A percentile compares a stretch with the other conserved stretches of the same genome.
Evolutionary conservation across 129 eudicot species (phyloP).

Genomic region (Artemisia tridentata): DNA sequence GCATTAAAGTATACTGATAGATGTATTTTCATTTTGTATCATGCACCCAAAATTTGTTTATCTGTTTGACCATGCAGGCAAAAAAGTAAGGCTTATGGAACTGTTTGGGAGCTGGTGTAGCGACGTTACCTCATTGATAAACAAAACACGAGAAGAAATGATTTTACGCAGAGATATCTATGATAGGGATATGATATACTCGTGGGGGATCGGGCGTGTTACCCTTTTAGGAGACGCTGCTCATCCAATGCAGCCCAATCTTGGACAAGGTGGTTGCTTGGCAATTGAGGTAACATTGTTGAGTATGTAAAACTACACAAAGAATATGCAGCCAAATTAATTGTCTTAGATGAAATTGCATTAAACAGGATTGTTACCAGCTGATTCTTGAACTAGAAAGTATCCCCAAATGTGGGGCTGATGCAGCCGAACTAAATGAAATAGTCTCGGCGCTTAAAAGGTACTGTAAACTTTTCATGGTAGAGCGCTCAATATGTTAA

Average conservation of each 20-base stretch:
- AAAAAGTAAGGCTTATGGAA: slow-evolving; percentile 29
- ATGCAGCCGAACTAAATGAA: slow-evolving; percentile 17
- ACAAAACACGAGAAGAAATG: slow-evolving; percentile 30
- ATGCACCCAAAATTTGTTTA: not conserved
- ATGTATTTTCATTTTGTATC: not conserved
- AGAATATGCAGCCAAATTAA: too few relatives aligned
- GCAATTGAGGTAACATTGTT: slow-evolving; percentile 39
- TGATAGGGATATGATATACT: slow-evolving; percentile 37
- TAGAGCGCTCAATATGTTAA: not conserved
- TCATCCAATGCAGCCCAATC: slow-evolving; percentile 48
- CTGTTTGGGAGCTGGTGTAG: slow-evolving; percentile 40
- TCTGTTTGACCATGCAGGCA: slow-evolving; percentile 11
- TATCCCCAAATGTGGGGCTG: slow-evolving; percentile 11
- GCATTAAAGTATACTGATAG: too few relatives aligned
- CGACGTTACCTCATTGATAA: slow-evolving; percentile 29
- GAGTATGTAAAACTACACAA: not conserved
- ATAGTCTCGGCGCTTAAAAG: slow-evolving; percentile 33
- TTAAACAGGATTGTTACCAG: slow-evolving; percentile 35
- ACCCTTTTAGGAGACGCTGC: slow-evolving; percentile 48
- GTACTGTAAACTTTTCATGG: slow-evolving; percentile 8
- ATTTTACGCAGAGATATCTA: slow-evolving; percentile 38
- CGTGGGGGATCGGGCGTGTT: slow-evolving; percentile 45
- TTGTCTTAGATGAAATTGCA: not conserved
- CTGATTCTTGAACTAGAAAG: slow-evolving; percentile 36
- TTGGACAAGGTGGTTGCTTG: slow-evolving; percentile 54